These are phyloP conservation scores for Clonostachys solani DNA, from an alignment of 2,329 filamentous ascomycete species.

Conservation along the genomic window DNA sequence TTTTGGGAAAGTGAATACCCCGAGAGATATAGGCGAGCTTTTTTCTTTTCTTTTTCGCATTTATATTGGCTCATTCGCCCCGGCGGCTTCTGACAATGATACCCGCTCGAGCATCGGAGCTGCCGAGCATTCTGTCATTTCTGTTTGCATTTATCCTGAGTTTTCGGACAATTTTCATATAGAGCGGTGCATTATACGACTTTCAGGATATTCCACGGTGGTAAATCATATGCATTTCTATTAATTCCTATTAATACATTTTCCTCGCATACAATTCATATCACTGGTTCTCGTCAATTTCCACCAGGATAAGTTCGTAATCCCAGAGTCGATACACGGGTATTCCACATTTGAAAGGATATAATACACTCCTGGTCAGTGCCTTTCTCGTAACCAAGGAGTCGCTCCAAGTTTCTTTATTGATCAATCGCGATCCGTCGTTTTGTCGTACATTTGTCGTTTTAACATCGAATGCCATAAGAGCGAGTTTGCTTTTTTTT, in stretches of 20 bases:
- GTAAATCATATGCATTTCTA: no score
- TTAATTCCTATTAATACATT: no score
- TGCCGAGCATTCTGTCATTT: no score
- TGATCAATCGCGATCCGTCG: background rate
- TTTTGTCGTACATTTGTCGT: background rate
- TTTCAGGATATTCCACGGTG: background rate
- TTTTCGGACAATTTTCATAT: background rate
- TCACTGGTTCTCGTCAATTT: no score
- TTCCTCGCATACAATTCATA: no score
- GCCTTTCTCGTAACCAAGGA: background rate
- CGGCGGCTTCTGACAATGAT: conserved; percentile 2
- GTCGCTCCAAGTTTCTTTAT: no score
- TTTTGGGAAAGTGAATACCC: background rate
- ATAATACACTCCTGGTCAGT: background rate
- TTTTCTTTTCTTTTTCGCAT: conserved; percentile 1
- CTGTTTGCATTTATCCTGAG: no score
- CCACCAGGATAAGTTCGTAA: background rate
- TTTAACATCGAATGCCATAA: background rate
- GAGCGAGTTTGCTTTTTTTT: background rate
- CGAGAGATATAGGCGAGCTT: background rate
- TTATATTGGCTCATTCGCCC: background rate
- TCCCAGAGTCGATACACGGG: background rate
- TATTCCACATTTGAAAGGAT: background rate
- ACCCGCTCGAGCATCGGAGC: background rate
- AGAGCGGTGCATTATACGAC: background rate